phyloP scores from a whole-genome alignment of 495 filamentous ascomycete genomes.

The Aspergillus wentii region DNA sequence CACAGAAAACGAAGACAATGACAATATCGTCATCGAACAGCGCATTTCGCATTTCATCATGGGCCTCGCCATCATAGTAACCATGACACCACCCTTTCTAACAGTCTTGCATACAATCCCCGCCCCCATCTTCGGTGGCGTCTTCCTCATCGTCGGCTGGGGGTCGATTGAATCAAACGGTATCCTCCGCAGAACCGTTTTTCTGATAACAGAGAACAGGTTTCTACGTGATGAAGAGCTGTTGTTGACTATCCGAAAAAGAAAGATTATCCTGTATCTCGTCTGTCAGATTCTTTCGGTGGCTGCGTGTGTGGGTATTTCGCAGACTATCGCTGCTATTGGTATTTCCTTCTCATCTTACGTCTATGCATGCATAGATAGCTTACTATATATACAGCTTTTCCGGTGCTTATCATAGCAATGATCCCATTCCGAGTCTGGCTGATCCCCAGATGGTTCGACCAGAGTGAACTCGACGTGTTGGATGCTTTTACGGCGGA shows the following conservation, averaged over 20 bases:
- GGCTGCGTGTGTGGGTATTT: conserved; percentile 74
- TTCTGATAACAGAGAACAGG: conserved; percentile 52
- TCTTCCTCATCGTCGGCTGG: conserved; percentile 85
- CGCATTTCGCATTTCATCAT: conserved; percentile 74
- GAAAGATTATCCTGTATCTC: conserved; percentile 64
- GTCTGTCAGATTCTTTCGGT: conserved; percentile 63
- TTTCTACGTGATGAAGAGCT: conserved; percentile 58
- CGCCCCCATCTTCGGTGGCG: conserved; percentile 69
- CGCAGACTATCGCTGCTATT: conserved; percentile 84
- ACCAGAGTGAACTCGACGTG: conserved; percentile 53
- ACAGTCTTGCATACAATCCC: conserved; percentile 72
- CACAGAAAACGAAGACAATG: too few relatives aligned
- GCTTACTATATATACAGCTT: conserved; percentile 22
- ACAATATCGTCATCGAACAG: conserved; percentile 70
- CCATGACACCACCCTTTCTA: conserved; percentile 75
- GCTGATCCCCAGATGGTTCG: conserved; percentile 61
- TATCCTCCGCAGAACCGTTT: conserved; percentile 67
- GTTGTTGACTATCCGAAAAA: conserved; percentile 47
- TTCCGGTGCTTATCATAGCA: conserved; percentile 72
- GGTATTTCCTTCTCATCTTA: conserved; percentile 27
- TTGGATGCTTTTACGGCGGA: conserved; percentile 71
- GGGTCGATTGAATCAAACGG: conserved; percentile 67
- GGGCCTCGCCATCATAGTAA: conserved; percentile 72
- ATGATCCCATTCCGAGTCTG: conserved; percentile 66
- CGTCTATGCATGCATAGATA: neutral